Base-by-base conservation (phyloP, 768 basidiomycete species). In the Podaxis mareebaensis region DNA sequence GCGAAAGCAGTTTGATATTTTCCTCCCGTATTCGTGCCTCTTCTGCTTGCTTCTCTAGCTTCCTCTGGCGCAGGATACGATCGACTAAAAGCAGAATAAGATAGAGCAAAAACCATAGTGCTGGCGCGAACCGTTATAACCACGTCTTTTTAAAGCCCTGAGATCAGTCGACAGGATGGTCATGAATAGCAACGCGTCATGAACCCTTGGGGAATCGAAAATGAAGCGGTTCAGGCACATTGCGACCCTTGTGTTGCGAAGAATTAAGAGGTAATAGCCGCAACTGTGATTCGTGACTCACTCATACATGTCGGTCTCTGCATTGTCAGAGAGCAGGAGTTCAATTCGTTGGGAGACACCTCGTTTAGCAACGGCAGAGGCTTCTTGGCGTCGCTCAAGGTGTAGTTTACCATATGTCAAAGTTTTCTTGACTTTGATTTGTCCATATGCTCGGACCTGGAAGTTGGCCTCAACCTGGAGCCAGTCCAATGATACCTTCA, bases 111-210 rank as follows among this genome's bases (percentile, higher is more conserved):
- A 17, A 13, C 6, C 13, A 36, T 1, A 55, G 12, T 10, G 63
- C 33, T 17, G 52, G 12, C 39, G 20, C 78, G 3, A 66, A 91
- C 92, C 90, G 68, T 95, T 93, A 71, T 93, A 96, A 4, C 94
- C 95, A 66, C 94, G 80, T 42, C 94, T 79, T 69, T 88, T 89
- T 65, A 97, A 73, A 2, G 93, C 87, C 63, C 86, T 84, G 44
- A 98, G 76, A 66, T 96, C 93, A 0, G 96, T 98, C 0, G 94
- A 93, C 17, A 99, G 81, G 58, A 99, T 93, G 0, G 95, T 97
- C 85, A 93, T 92, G 67, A 99, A 90, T 7, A 99, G 73, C 6
- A 99, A 79, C 0, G 92, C 86, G 72, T 99, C 96, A 70, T 95
- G 93, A 26, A 89, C 85, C 73, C 91, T 90, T 2, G 88, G 88